A percentile compares a stretch with the other conserved stretches of the same genome.
phyloP scores from a whole-genome alignment of 495 filamentous ascomycete species.

The Neurospora tetrasperma region DNA sequence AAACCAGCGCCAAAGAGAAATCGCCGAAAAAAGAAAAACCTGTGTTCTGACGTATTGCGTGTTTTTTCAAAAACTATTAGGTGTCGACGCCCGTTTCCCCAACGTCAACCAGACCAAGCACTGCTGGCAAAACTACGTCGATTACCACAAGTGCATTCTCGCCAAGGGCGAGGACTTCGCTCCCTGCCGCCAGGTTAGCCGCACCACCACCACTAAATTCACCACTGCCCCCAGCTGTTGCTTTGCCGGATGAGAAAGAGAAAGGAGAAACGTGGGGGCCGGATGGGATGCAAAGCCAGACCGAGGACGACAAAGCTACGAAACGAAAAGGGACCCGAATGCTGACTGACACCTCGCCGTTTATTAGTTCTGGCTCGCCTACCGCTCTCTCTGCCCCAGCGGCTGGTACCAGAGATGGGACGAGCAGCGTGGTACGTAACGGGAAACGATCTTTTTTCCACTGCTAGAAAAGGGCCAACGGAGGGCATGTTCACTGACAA shows the following conservation, averaged over 20 bases:
- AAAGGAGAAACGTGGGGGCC: background rate
- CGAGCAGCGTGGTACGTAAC: slow-evolving; percentile 77
- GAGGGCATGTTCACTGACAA: slow-evolving; percentile 11
- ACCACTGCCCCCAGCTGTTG: background rate
- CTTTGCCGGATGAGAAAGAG: slow-evolving; percentile 11
- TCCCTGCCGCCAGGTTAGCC: slow-evolving; percentile 81
- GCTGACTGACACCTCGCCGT: background rate
- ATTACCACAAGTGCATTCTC: slow-evolving; percentile 98
- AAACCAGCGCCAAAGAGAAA: slow-evolving; percentile 7
- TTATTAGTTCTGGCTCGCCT: slow-evolving; percentile 82
- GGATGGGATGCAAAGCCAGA: background rate
- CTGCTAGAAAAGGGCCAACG: background rate
- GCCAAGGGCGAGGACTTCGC: slow-evolving; percentile 99
- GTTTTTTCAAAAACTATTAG: slow-evolving; percentile 33
- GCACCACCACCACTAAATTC: slow-evolving; percentile 11
- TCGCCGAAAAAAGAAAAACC: background rate
- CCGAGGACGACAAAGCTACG: background rate
- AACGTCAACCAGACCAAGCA: slow-evolving; percentile 90
- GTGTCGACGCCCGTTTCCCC: slow-evolving; percentile 98
- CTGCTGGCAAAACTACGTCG: slow-evolving; percentile 99
- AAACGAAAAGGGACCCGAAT: background rate
- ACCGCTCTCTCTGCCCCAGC: slow-evolving; percentile 93
- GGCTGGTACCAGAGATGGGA: slow-evolving; percentile 95
- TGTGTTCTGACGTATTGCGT: background rate
- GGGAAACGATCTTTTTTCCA: background rate